Percentiles rank a stretch among this genome's conserved stretches.
Evolutionary conservation across 495 filamentous ascomycete genomes (phyloP).

Genomic region (Peziza echinospora): DNA sequence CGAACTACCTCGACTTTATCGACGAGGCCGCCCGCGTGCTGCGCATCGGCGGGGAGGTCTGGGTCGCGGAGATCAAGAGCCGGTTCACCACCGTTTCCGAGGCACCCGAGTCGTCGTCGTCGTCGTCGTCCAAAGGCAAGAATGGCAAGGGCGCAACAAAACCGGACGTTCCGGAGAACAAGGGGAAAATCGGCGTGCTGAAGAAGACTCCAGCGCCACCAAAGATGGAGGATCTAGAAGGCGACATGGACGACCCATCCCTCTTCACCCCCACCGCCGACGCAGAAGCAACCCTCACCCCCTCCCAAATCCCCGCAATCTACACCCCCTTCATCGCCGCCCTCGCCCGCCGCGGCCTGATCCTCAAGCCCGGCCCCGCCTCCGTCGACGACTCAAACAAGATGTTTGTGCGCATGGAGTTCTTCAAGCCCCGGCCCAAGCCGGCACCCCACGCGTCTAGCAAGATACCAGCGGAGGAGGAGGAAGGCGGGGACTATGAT

Average conservation of each 20-base stretch:
- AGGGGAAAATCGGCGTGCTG: neutral
- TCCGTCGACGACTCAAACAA: conserved; percentile 62
- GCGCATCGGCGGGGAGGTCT: conserved; percentile 80
- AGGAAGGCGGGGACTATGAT: conserved; percentile 24
- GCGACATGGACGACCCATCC: neutral
- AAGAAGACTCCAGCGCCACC: conserved; percentile 30
- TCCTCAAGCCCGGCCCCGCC: conserved; percentile 27
- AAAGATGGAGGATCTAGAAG: conserved; percentile 10
- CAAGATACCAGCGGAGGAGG: conserved; percentile 19
- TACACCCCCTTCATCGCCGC: conserved; percentile 77
- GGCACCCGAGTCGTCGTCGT: conserved; percentile 3
- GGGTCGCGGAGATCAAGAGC: conserved; percentile 90
- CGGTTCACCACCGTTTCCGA: conserved; percentile 37
- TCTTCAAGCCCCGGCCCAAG: conserved; percentile 53
- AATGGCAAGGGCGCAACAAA: conserved; percentile 34
- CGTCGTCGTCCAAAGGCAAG: conserved; percentile 24
- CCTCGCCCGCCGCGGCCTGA: conserved; percentile 53
- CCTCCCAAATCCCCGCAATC: conserved; percentile 49
- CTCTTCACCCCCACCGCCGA: conserved; percentile 18
- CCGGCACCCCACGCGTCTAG: conserved; percentile 21
- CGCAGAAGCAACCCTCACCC: conserved; percentile 26
- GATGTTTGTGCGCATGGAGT: conserved; percentile 96
- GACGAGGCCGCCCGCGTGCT: conserved; percentile 85
- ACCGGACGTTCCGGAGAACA: conserved; percentile 24
- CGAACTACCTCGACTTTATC: conserved; percentile 88